Percentiles rank a stretch among this genome's conserved stretches.
Evolutionary conservation across 495 filamentous ascomycete genomes (phyloP).

Genomic region (Penicillium fimorum): DNA sequence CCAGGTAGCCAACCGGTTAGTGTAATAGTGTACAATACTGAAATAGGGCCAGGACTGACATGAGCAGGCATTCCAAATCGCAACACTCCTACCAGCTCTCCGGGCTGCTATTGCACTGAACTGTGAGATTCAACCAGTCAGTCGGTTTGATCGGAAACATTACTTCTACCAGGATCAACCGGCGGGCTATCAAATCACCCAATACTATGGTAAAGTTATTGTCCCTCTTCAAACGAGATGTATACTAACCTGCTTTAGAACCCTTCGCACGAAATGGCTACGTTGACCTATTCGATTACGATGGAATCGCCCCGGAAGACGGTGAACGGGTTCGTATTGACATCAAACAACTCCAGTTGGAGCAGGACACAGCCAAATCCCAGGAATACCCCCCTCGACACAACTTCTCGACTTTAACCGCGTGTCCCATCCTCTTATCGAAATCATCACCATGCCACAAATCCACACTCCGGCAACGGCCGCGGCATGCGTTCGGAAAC

Average conservation of each 20-base stretch:
- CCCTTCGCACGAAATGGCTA: slow-evolving; percentile 79
- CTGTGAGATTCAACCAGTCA: slow-evolving; percentile 71
- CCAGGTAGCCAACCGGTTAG: slow-evolving; percentile 79
- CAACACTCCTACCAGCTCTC: slow-evolving; percentile 81
- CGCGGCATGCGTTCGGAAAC: slow-evolving; percentile 81
- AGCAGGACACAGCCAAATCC: slow-evolving; percentile 97
- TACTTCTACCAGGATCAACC: slow-evolving; percentile 99
- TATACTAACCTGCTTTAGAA: slow-evolving; percentile 38
- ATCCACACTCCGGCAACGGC: slow-evolving; percentile 84
- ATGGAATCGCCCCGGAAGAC: slow-evolving; percentile 73
- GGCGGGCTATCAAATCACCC: slow-evolving; percentile 93
- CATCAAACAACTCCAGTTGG: slow-evolving; percentile 92
- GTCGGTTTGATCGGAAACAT: slow-evolving; percentile 92
- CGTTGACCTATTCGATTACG: slow-evolving; percentile 67
- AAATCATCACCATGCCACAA: slow-evolving; percentile 88
- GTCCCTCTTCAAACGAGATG: neutral
- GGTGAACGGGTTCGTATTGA: slow-evolving; percentile 66
- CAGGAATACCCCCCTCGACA: slow-evolving; percentile 69
- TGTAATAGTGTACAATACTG: slow-evolving; percentile 8
- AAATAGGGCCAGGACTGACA: slow-evolving; percentile 11
- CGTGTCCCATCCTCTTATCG: slow-evolving; percentile 83
- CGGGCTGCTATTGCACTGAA: slow-evolving; percentile 82
- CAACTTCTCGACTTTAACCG: slow-evolving; percentile 92
- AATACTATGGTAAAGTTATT: slow-evolving; percentile 69
- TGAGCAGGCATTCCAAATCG: slow-evolving; percentile 67